Conservation (phyloP, 345 rosid genomes). For the Camelina hispida region DNA sequence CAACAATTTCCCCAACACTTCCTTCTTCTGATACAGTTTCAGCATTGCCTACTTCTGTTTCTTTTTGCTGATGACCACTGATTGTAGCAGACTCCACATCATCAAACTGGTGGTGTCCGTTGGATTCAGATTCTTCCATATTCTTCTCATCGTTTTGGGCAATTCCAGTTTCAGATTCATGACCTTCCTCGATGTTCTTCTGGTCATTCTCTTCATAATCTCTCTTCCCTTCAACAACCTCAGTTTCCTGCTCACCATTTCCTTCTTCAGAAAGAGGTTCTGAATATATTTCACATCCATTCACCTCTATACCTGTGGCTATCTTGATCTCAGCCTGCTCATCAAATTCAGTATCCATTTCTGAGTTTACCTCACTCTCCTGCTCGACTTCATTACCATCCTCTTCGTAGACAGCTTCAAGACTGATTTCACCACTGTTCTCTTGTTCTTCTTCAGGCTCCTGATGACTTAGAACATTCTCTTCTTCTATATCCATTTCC, state of each 20-base stretch:
- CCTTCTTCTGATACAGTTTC: slow-evolving; percentile 18
- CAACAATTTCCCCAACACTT: slow-evolving; percentile 19
- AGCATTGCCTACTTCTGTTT: slow-evolving; percentile 17
- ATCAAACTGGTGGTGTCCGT: background rate
- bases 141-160: slow-evolving; percentile 32
- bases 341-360: slow-evolving; percentile 16
- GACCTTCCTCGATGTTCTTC: slow-evolving; percentile 35
- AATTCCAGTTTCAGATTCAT: slow-evolving; percentile 2
- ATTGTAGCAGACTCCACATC: slow-evolving; percentile 28
- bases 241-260: slow-evolving; percentile 21
- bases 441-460: slow-evolving; percentile 23
- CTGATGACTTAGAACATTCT: slow-evolving; percentile 1
- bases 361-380: slow-evolving; percentile 26
- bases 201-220: slow-evolving; percentile 35
- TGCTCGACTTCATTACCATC: slow-evolving; percentile 1
- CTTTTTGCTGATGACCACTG: slow-evolving; percentile 17
- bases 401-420: slow-evolving; percentile 23
- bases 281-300: slow-evolving; percentile 14
- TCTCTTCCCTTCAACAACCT: slow-evolving; percentile 25
- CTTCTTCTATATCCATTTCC: slow-evolving; percentile 25
- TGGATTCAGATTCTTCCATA: slow-evolving; percentile 27
- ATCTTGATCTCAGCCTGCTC: slow-evolving; percentile 32
- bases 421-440: slow-evolving; percentile 1
- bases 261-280: slow-evolving; percentile 28
- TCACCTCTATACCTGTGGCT: slow-evolving; percentile 21